Evolutionary conservation across 116 monocot species (phyloP).

Genomic region (Cymodocea nodosa): DNA sequence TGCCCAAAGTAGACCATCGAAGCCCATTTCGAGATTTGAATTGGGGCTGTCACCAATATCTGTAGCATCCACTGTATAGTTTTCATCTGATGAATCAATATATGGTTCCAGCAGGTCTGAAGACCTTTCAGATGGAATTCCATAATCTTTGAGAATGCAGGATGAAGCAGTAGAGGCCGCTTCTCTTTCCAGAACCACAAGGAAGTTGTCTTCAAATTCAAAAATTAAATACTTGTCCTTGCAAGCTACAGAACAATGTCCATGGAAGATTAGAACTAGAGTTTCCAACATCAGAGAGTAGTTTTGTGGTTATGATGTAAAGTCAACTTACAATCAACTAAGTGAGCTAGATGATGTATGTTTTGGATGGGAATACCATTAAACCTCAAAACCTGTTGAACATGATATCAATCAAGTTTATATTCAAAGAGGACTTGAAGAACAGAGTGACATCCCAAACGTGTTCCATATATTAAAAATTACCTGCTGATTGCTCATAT

Average conservation of each 20-base stretch:
- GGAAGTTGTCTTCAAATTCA: constrained; percentile 92
- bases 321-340: constrained; percentile 75
- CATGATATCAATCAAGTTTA: not conserved
- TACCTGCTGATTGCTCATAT: constrained; percentile 93
- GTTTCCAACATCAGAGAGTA: not conserved
- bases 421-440: not conserved
- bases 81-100: constrained; percentile 30
- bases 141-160: constrained; percentile 70
- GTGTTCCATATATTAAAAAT: not conserved
- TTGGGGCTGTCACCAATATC: constrained; percentile 71
- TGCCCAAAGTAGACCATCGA: constrained; percentile 85
- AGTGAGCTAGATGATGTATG: constrained; percentile 82
- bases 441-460: not conserved
- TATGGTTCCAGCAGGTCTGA: constrained; percentile 62
- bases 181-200: constrained; percentile 81
- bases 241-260: constrained; percentile 47
- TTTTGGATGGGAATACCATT: constrained; percentile 76
- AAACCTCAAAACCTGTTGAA: constrained; percentile 58
- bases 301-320: not conserved
- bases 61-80: constrained; percentile 9
- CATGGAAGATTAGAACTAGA: constrained; percentile 6
- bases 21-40: constrained; percentile 65
- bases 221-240: constrained; percentile 77
- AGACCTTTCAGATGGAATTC: constrained; percentile 76
- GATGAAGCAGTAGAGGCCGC: constrained; percentile 48